Conservation (phyloP, 2,329 filamentous ascomycete genomes). For the Coniochaeta prunicola region DNA sequence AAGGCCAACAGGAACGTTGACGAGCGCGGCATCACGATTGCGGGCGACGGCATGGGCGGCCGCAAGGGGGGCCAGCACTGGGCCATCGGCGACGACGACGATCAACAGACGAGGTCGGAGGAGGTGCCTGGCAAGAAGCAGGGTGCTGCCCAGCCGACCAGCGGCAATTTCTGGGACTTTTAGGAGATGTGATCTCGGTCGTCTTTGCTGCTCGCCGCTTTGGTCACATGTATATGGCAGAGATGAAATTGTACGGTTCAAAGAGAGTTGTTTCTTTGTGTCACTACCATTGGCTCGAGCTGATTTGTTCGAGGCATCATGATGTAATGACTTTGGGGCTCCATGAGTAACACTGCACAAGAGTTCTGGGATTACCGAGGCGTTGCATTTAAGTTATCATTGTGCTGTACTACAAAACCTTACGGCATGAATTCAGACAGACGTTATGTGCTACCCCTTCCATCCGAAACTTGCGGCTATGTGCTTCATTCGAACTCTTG, state of each 20-base stretch:
- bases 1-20: slow-evolving; percentile 35
- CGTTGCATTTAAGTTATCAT: background rate
- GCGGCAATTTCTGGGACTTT: slow-evolving; percentile 39
- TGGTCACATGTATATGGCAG: background rate
- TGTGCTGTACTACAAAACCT: background rate
- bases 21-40: slow-evolving; percentile 37
- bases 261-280: too few species aligned
- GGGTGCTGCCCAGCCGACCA: slow-evolving; percentile 23
- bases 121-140: slow-evolving; percentile 31
- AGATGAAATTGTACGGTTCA: background rate
- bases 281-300: background rate
- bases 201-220: background rate
- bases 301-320: background rate
- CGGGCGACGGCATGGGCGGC: slow-evolving; percentile 61
- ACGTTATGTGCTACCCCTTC: background rate
- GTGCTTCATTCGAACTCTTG: background rate
- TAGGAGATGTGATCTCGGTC: slow-evolving; percentile 16
- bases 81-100: slow-evolving; percentile 46
- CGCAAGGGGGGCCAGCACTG: slow-evolving; percentile 48
- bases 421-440: background rate
- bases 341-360: background rate
- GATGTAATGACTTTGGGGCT: background rate
- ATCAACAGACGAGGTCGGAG: slow-evolving; percentile 29
- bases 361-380: background rate
- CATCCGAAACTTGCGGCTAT: background rate